Evolutionary conservation across 768 basidiomycete species (phyloP).

Genomic region (Leccinum boreale): DNA sequence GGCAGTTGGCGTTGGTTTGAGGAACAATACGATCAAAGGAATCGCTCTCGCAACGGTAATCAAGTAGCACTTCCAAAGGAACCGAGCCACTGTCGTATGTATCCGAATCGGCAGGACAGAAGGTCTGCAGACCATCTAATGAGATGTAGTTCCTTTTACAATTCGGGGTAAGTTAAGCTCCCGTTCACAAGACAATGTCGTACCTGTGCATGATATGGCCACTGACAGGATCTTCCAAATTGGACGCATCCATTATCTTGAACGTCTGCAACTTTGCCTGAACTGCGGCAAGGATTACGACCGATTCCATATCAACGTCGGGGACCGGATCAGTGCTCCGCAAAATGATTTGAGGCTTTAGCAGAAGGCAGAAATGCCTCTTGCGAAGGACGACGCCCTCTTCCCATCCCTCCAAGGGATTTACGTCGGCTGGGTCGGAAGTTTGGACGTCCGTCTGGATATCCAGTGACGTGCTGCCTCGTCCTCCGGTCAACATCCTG

Average conservation of each 20-base stretch:
- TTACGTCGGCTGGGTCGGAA: slow-evolving; percentile 37
- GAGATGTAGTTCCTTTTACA: slow-evolving; percentile 67
- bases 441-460: slow-evolving; percentile 28
- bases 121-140: slow-evolving; percentile 81
- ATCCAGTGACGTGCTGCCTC: slow-evolving; percentile 42
- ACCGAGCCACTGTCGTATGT: slow-evolving; percentile 54
- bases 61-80: slow-evolving; percentile 88
- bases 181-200: background rate
- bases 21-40: slow-evolving; percentile 89
- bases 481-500: slow-evolving; percentile 59
- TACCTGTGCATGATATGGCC: slow-evolving; percentile 86
- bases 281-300: slow-evolving; percentile 73
- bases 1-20: slow-evolving; percentile 80
- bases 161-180: slow-evolving; percentile 1
- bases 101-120: slow-evolving; percentile 58
- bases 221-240: slow-evolving; percentile 79
- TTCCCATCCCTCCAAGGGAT: slow-evolving; percentile 70
- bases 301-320: slow-evolving; percentile 42
- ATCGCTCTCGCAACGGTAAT: slow-evolving; percentile 75
- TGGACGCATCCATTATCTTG: slow-evolving; percentile 74
- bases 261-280: slow-evolving; percentile 78
- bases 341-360: slow-evolving; percentile 89
- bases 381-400: slow-evolving; percentile 67
- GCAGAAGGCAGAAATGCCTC: slow-evolving; percentile 77
- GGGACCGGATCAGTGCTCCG: slow-evolving; percentile 48